These are phyloP conservation scores for Rhododendron vialii DNA, from an alignment of 148 eudicot genomes.

Conservation along the genomic window DNA sequence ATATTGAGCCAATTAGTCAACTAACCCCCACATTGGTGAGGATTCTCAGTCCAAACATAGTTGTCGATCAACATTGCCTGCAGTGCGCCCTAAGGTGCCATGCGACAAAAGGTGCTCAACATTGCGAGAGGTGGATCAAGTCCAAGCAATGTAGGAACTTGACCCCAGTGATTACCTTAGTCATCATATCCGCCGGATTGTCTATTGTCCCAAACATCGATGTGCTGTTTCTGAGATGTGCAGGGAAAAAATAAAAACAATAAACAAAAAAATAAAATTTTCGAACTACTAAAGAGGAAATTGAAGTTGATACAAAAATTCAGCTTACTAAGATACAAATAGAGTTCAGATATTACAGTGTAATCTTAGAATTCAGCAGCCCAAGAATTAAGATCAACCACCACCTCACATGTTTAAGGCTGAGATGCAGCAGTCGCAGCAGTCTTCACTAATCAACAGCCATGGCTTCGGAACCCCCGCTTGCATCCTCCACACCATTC, in stretches of 20 bases:
- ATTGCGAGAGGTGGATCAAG: background rate
- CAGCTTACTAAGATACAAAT: background rate
- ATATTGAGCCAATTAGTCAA: background rate
- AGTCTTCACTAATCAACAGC: slow-evolving; percentile 44
- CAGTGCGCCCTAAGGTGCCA: background rate
- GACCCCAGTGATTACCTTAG: too few relatives aligned
- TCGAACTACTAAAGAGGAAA: background rate
- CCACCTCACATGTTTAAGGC: background rate
- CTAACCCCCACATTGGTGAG: background rate
- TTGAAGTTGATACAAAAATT: background rate
- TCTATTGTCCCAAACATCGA: too few relatives aligned
- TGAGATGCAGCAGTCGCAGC: background rate
- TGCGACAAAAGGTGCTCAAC: background rate
- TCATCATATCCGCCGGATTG: too few relatives aligned
- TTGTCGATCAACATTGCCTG: background rate
- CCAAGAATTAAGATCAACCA: background rate
- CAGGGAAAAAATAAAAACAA: background rate
- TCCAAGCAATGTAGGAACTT: too few relatives aligned
- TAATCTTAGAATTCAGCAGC: background rate
- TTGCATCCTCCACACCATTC: slow-evolving; percentile 50
- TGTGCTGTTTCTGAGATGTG: background rate
- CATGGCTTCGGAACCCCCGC: slow-evolving; percentile 64
- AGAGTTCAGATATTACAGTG: background rate
- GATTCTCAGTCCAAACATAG: background rate
- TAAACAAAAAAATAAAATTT: too few relatives aligned